Conservation (phyloP, 1,284 basidiomycete genomes). For the Trichosporon inkin region DNA sequence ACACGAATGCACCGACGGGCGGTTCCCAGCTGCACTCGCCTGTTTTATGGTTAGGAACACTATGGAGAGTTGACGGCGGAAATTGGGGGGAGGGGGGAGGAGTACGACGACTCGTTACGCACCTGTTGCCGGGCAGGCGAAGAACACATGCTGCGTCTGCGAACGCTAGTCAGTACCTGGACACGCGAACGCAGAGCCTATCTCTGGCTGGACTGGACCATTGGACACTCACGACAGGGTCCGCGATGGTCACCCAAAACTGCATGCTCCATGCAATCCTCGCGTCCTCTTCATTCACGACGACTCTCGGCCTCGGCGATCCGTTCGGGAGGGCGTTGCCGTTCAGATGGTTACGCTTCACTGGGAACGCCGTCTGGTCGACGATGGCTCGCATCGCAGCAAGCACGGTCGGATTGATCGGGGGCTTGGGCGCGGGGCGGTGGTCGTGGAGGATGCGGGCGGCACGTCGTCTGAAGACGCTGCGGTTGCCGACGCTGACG, state of each 20-base stretch:
- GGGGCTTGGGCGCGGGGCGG: slow-evolving; percentile 9
- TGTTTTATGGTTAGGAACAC: slow-evolving; percentile 47
- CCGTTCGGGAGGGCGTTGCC: background rate
- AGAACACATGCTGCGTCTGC: slow-evolving; percentile 76
- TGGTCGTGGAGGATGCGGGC: slow-evolving; percentile 10
- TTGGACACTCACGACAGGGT: slow-evolving; percentile 36
- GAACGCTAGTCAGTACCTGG: background rate
- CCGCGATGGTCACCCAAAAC: slow-evolving; percentile 50
- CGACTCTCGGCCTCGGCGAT: slow-evolving; percentile 1
- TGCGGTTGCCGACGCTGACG: background rate
- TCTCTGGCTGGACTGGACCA: background rate
- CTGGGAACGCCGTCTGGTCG: slow-evolving; percentile 4
- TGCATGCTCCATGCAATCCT: slow-evolving; percentile 44
- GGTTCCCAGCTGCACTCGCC: slow-evolving; percentile 90
- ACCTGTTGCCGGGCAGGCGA: slow-evolving; percentile 73
- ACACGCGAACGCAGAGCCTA: slow-evolving; percentile 2
- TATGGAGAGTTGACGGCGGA: background rate
- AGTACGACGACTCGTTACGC: slow-evolving; percentile 5
- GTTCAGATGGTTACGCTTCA: background rate
- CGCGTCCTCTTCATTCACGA: slow-evolving; percentile 31
- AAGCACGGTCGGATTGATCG: slow-evolving; percentile 4
- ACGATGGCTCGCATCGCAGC: slow-evolving; percentile 4
- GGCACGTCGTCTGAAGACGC: slow-evolving; percentile 2
- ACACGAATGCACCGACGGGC: slow-evolving; percentile 84
- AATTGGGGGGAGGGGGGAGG: background rate